Evolutionary conservation across 805 yeast species (phyloP).

Genomic region (Wickerhamia fluorescens): DNA sequence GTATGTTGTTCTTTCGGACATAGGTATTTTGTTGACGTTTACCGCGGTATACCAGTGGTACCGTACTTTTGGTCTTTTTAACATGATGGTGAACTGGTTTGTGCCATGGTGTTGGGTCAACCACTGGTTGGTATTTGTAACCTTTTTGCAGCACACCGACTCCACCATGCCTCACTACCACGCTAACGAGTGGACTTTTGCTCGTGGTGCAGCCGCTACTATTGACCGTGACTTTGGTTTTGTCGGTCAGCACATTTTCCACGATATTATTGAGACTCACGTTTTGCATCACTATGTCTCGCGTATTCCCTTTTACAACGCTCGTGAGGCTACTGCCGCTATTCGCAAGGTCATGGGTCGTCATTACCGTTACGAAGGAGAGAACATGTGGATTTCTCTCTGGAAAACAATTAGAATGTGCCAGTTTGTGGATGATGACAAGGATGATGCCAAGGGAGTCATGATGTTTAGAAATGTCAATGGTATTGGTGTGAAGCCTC

Average conservation of each 20-base stretch:
- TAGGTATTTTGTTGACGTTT: constrained; percentile 55
- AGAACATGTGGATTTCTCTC: constrained; percentile 65
- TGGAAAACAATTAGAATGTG: constrained; percentile 62
- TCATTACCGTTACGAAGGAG: constrained; percentile 59
- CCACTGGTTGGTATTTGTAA: constrained; percentile 87
- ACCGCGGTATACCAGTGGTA: constrained; percentile 54
- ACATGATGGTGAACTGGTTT: constrained; percentile 61
- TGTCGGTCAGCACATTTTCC: constrained; percentile 72
- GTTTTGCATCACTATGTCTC: constrained; percentile 81
- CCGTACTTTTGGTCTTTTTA: constrained; percentile 54
- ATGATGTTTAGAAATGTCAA: constrained; percentile 71
- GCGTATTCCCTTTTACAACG: constrained; percentile 83
- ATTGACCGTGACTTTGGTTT: constrained; percentile 81
- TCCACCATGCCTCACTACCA: constrained; percentile 75
- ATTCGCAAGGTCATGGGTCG: constrained; percentile 81
- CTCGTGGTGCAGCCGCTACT: constrained; percentile 87
- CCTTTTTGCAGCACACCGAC: constrained; percentile 80
- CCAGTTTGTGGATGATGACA: constrained; percentile 68
- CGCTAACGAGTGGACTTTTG: constrained; percentile 71
- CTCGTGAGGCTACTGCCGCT: constrained; percentile 71
- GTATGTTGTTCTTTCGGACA: constrained; percentile 64
- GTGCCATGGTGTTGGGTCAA: constrained; percentile 74
- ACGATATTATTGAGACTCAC: constrained; percentile 86
- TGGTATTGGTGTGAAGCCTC: constrained; percentile 31
- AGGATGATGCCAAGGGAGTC: constrained; percentile 63